Conservation (phyloP, 441 rosid genomes). For the Erodium texanum region DNA sequence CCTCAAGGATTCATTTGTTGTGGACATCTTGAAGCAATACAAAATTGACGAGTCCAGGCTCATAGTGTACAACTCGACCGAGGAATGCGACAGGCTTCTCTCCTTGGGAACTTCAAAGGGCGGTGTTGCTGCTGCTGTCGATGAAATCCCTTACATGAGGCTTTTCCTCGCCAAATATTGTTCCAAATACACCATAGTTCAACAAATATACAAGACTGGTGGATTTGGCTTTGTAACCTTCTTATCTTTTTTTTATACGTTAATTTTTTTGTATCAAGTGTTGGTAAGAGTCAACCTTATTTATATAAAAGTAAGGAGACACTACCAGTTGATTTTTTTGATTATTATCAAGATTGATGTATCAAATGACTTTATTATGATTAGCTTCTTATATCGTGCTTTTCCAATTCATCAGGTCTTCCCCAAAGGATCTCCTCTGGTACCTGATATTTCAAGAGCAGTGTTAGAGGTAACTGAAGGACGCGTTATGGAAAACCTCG, state of each 20-base stretch:
- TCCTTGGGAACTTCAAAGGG: slow-evolving; percentile 36
- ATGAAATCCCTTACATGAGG: slow-evolving; percentile 37
- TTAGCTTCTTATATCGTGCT: too few species aligned
- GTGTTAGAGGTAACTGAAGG: slow-evolving; percentile 47
- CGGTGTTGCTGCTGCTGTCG: slow-evolving; percentile 52
- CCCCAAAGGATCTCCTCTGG: slow-evolving; percentile 51
- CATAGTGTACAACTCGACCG: slow-evolving; percentile 19
- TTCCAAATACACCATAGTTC: slow-evolving; percentile 37
- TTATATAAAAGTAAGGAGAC: too few species aligned
- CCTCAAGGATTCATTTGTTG: slow-evolving; percentile 33
- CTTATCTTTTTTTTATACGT: neutral
- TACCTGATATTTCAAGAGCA: slow-evolving; percentile 51
- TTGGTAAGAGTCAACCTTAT: too few species aligned
- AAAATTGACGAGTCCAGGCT: slow-evolving; percentile 35
- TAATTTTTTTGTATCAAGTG: too few species aligned
- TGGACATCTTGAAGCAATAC: slow-evolving; percentile 25
- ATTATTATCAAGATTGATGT: too few species aligned
- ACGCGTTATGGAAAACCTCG: slow-evolving; percentile 30
- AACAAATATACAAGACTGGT: slow-evolving; percentile 34
- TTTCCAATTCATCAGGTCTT: slow-evolving; percentile 30
- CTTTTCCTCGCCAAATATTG: slow-evolving; percentile 34
- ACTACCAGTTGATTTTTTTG: too few species aligned
- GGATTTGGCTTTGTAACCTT: slow-evolving; percentile 57
- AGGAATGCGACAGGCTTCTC: slow-evolving; percentile 33
- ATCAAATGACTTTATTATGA: too few species aligned